A percentile compares a stretch with the other conserved stretches of the same genome.
phyloP scores from a whole-genome alignment of 345 rosid species.

The Hypericum perforatum region DNA sequence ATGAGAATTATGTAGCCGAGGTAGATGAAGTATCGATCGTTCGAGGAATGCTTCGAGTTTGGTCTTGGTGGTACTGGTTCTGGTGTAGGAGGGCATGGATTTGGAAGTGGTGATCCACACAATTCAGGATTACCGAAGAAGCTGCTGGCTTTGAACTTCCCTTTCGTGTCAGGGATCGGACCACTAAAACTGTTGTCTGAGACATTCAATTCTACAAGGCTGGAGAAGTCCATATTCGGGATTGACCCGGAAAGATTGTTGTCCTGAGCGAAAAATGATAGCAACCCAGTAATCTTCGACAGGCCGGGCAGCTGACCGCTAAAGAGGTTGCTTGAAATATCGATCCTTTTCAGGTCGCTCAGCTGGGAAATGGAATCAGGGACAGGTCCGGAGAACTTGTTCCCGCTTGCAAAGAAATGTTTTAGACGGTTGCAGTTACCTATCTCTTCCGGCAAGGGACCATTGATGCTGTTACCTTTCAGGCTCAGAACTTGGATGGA shows the following conservation, averaged over 20 bases:
- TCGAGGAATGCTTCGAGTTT: slow-evolving; percentile 11
- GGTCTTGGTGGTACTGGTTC: slow-evolving; percentile 11
- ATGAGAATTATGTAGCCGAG: slow-evolving; percentile 33
- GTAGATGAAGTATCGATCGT: slow-evolving; percentile 23
- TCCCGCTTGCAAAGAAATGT: slow-evolving; percentile 33
- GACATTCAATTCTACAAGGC: slow-evolving; percentile 37
- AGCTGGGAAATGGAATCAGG: slow-evolving; percentile 33
- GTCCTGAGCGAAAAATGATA: slow-evolving; percentile 33
- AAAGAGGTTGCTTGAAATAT: slow-evolving; percentile 33
- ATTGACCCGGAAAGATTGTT: slow-evolving; percentile 34
- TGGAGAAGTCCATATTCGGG: slow-evolving; percentile 38
- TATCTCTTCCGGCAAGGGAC: slow-evolving; percentile 28
- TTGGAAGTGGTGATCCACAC: slow-evolving; percentile 33
- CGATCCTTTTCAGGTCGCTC: slow-evolving; percentile 37
- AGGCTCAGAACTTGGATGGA: slow-evolving; percentile 38
- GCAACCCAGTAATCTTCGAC: slow-evolving; percentile 29
- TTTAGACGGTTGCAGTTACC: slow-evolving; percentile 34
- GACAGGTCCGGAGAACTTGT: slow-evolving; percentile 33
- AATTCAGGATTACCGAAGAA: slow-evolving; percentile 38
- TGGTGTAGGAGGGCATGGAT: slow-evolving; percentile 26
- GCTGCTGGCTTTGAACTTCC: slow-evolving; percentile 27
- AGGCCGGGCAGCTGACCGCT: slow-evolving; percentile 33
- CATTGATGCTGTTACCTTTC: slow-evolving; percentile 27
- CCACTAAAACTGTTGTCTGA: slow-evolving; percentile 51
- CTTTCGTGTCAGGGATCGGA: slow-evolving; percentile 35